Base-by-base conservation (phyloP, 2,329 filamentous ascomycete genomes). In the Fusarium sp. region DNA sequence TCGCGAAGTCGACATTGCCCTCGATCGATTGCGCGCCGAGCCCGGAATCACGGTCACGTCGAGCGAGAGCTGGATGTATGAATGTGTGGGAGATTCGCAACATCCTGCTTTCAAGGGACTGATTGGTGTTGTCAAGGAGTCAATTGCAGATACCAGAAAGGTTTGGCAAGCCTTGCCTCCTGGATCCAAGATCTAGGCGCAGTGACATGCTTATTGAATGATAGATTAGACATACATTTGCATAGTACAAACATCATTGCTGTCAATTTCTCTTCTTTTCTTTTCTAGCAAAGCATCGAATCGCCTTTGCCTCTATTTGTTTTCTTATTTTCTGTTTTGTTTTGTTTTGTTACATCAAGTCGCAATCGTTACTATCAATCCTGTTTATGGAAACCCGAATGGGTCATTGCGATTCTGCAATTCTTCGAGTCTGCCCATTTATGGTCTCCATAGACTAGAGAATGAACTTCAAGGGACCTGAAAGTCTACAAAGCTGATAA, bases 21-120 rank as follows among this genome's bases (percentile, higher is more conserved):
- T 98, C 67, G 91, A 89, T 28, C 84, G 96, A 70, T 81, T 98
- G 83, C 86, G 94, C 75, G 87, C 88, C 74, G 94, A 92, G 74
- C 75, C 74, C 4, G 95, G 95, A 2, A 93, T 91, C 40, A 85
- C 89, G 7, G 91, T 98, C 37, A 97, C 95, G 23, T 94, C 92
- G 30, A 96, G 93, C 82, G 96, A 98, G 89, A 93, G 93, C 82
- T 92, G 93, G 84, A 84, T 98, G 79, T 98, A 97, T 83, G 95
- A 98, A 86, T 90, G 91, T 77, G 88, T 98, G 85, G 94, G 94
- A 23, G 95, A 98, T 84, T 94, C 96, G 11, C 87, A 84, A 18
- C 89, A 92, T 77, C 83, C 86, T 2, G 90, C 91, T 82, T 98
- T 98, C 80, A 92, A 89, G 83, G 86, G 86, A 30, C 86, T 98